phyloP scores from a whole-genome alignment of 148 eudicot species.

The Pouteria glomerata region DNA sequence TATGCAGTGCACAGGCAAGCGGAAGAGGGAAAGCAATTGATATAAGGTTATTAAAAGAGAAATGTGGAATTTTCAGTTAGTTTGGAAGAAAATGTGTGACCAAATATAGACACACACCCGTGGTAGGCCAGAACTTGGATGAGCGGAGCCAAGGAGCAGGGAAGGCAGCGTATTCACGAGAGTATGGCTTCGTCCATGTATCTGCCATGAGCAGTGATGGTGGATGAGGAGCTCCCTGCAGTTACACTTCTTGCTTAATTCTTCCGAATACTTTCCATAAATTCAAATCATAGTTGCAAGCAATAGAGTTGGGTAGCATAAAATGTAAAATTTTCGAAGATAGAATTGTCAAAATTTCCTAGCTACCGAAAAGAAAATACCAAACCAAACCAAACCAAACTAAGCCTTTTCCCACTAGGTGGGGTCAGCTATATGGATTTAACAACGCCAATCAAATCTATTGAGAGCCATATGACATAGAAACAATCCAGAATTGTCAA shows the following conservation, averaged over 20 bases:
- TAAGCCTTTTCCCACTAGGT: no score
- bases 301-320: neutral
- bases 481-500: constrained; percentile 3
- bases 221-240: constrained; percentile 98
- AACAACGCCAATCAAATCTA: no score
- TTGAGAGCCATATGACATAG: neutral
- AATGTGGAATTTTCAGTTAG: neutral
- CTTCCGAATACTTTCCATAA: neutral
- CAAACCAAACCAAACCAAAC: no score
- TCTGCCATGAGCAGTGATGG: constrained; percentile 94
- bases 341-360: neutral
- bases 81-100: constrained; percentile 1
- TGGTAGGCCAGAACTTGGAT: constrained; percentile 96
- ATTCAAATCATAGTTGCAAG: neutral
- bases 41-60: neutral
- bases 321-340: neutral
- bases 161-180: constrained; percentile 94
- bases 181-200: constrained; percentile 83
- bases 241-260: constrained; percentile 21
- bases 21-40: neutral
- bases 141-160: constrained; percentile 87
- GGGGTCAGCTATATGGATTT: no score
- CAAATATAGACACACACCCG: constrained; percentile 40
- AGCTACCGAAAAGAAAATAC: neutral
- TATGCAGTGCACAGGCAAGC: neutral